Percentiles rank a stretch among this genome's conserved stretches.
Evolutionary conservation across 495 filamentous ascomycete species (phyloP).

Genomic region (Chaetomium fimeti): DNA sequence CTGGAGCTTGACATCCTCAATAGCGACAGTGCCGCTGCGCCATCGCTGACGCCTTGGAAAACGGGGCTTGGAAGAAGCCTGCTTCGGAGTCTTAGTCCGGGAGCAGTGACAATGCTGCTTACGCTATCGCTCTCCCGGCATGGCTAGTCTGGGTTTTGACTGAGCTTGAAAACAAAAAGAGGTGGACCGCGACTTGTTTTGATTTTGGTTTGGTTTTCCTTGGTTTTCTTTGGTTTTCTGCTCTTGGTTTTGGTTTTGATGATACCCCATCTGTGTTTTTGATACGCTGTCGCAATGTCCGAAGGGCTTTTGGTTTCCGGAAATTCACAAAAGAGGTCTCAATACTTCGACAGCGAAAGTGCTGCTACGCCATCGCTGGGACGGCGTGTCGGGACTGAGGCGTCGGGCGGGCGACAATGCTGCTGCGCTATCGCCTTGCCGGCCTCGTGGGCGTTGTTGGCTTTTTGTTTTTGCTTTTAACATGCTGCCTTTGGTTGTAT

Average conservation of each 20-base stretch:
- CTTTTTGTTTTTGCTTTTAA: constrained; percentile 18
- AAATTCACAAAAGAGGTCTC: constrained; percentile 3
- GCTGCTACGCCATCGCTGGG: constrained; percentile 60
- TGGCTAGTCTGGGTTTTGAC: constrained; percentile 23
- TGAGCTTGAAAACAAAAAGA: constrained; percentile 24
- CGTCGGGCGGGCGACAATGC: constrained; percentile 51
- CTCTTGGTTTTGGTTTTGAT: constrained; percentile 35
- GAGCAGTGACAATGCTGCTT: constrained; percentile 41
- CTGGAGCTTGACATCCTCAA: constrained; percentile 32
- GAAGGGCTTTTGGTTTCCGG: constrained; percentile 23
- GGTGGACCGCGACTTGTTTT: background rate
- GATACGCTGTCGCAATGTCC: constrained; percentile 45
- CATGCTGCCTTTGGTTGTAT: background rate
- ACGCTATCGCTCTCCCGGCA: constrained; percentile 15
- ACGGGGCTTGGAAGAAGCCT: constrained; percentile 22
- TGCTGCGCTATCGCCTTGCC: constrained; percentile 52
- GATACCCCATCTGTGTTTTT: constrained; percentile 62
- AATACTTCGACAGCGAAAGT: constrained; percentile 54
- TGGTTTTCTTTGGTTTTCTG: constrained; percentile 20
- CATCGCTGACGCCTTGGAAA: constrained; percentile 38
- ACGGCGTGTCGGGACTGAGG: constrained; percentile 55
- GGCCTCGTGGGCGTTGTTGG: constrained; percentile 52
- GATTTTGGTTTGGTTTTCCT: constrained; percentile 25
- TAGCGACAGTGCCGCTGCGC: constrained; percentile 47
- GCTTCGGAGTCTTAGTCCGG: constrained; percentile 19